Conservation (phyloP, 495 filamentous ascomycete species). For the Xylaria intraflava region DNA sequence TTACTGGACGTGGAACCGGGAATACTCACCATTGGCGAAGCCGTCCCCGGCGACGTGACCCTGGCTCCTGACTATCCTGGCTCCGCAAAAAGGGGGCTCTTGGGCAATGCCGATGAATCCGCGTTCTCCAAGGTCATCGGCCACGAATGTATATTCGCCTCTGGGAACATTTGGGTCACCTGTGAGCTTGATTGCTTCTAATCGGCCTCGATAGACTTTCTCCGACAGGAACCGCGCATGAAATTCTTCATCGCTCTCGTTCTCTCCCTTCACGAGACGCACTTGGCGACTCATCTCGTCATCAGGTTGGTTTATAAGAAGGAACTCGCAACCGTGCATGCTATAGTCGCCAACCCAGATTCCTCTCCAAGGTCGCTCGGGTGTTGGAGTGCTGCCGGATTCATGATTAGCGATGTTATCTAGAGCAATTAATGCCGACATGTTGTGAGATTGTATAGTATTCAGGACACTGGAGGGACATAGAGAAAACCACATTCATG, state of each 20-base stretch:
- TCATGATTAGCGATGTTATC: not conserved
- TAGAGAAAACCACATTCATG: not conserved
- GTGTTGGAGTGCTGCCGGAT: constrained; percentile 52
- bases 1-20: not conserved
- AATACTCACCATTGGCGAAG: constrained; percentile 60
- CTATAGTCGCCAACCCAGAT: constrained; percentile 92
- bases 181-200: constrained; percentile 84
- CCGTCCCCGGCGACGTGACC: constrained; percentile 70
- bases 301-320: constrained; percentile 69
- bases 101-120: constrained; percentile 52
- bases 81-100: constrained; percentile 64
- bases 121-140: constrained; percentile 61
- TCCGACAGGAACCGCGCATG: constrained; percentile 29
- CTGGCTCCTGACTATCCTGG: constrained; percentile 64
- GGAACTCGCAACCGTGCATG: constrained; percentile 81
- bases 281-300: constrained; percentile 20
- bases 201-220: constrained; percentile 47
- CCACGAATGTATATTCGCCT: constrained; percentile 73
- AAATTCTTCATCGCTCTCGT: constrained; percentile 37
- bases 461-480: not conserved
- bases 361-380: constrained; percentile 73
- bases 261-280: constrained; percentile 24
- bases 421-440: not conserved
- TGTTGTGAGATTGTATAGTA: not conserved
- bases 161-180: constrained; percentile 85